Evolutionary conservation across 164 flowering plant genomes (phyloP).

Genomic region (Magnolia officinalis): DNA sequence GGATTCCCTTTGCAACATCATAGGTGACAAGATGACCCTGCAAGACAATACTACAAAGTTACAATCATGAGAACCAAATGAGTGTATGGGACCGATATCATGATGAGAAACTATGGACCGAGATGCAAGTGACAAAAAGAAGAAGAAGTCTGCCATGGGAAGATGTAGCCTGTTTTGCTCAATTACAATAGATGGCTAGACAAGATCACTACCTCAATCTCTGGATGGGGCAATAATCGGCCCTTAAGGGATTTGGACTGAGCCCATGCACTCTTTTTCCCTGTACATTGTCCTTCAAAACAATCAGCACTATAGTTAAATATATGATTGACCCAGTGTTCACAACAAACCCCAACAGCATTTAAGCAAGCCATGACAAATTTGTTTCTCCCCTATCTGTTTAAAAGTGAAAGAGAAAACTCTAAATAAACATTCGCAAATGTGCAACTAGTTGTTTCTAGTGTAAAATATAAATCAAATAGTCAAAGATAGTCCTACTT

Average conservation of each 20-base stretch:
- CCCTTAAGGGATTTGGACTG: conserved; percentile 57
- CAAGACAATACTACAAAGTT: conserved; percentile 6
- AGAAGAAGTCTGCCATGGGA: not conserved
- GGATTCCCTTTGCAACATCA: conserved; percentile 61
- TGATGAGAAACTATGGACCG: not conserved
- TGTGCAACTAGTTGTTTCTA: not conserved
- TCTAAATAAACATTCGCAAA: not conserved
- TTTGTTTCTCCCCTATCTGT: not conserved
- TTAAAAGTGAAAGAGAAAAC: not conserved
- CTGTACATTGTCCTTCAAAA: conserved; percentile 29
- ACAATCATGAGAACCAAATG: conserved; percentile 4
- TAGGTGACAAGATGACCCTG: conserved; percentile 52
- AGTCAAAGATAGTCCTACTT: too few species aligned
- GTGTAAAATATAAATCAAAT: not conserved
- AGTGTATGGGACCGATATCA: not conserved
- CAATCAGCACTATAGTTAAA: not conserved
- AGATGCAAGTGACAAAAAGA: not conserved
- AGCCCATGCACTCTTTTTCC: conserved; percentile 44
- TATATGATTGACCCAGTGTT: not conserved
- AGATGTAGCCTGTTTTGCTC: not conserved
- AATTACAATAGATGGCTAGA: conserved; percentile 7
- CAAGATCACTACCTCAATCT: conserved; percentile 48
- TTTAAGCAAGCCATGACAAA: not conserved
- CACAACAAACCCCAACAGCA: not conserved
- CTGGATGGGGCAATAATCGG: conserved; percentile 31